Percentiles rank a stretch among this genome's conserved stretches.
These are phyloP conservation scores for Colletotrichum liaoningense DNA, from an alignment of 2,329 filamentous ascomycete species.

Conservation along the genomic window DNA sequence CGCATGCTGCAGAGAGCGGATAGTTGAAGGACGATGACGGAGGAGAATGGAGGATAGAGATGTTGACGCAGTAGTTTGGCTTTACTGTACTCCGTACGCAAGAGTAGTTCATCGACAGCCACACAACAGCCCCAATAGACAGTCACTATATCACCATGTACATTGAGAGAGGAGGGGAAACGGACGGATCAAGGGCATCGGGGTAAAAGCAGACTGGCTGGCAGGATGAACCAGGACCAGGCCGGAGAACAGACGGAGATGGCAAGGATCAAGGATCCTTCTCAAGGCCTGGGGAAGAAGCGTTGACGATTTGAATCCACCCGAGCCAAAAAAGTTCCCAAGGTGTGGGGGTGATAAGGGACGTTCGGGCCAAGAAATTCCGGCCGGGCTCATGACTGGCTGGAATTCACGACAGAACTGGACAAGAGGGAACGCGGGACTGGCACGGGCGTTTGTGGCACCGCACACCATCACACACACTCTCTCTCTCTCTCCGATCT, in stretches of 20 bases:
- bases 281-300: conserved; percentile 20
- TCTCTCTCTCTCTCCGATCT: conserved; percentile 28
- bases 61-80: neutral
- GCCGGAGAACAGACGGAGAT: neutral
- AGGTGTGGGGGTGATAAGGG: conserved; percentile 34
- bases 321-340: conserved; percentile 34
- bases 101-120: too few relatives aligned
- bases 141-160: too few relatives aligned
- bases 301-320: conserved; percentile 10
- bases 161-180: neutral
- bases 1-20: neutral
- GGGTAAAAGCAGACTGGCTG: conserved; percentile 17
- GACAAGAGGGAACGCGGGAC: conserved; percentile 7
- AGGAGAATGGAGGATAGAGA: neutral
- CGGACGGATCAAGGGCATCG: conserved; percentile 22
- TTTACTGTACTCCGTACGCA: neutral
- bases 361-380: neutral
- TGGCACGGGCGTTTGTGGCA: conserved; percentile 29
- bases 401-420: neutral
- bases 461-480: too few relatives aligned
- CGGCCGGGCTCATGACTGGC: conserved; percentile 1
- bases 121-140: neutral
- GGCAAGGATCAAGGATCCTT: neutral
- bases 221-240: neutral
- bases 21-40: neutral